Conservation (phyloP, 495 filamentous ascomycete genomes). For the Hypoxylon cercidicola region DNA sequence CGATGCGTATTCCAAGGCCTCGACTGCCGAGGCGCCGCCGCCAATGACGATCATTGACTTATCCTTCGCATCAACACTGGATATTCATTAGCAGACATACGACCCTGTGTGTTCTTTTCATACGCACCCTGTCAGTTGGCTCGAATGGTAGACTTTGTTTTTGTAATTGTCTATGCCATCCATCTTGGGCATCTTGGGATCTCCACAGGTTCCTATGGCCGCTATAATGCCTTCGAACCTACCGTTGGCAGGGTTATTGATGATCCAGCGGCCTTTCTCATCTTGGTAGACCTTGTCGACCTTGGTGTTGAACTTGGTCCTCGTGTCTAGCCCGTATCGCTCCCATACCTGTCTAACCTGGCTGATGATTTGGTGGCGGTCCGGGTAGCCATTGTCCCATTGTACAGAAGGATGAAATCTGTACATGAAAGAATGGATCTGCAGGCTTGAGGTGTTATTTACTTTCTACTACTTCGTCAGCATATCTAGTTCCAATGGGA, state of each 20-base stretch:
- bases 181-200: slow-evolving; percentile 75
- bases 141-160: slow-evolving; percentile 77
- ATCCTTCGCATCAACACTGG: slow-evolving; percentile 63
- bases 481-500: background rate
- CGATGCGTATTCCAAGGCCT: slow-evolving; percentile 83
- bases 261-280: slow-evolving; percentile 77
- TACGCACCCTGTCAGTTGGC: slow-evolving; percentile 70
- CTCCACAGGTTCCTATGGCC: slow-evolving; percentile 81
- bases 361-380: slow-evolving; percentile 74
- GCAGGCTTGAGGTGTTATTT: slow-evolving; percentile 82
- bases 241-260: slow-evolving; percentile 76
- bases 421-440: slow-evolving; percentile 89
- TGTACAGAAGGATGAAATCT: slow-evolving; percentile 83
- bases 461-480: slow-evolving; percentile 64
- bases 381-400: slow-evolving; percentile 79
- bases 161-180: slow-evolving; percentile 73
- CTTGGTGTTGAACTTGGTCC: slow-evolving; percentile 75
- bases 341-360: slow-evolving; percentile 79
- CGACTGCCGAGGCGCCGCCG: slow-evolving; percentile 83
- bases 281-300: slow-evolving; percentile 76
- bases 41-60: slow-evolving; percentile 82
- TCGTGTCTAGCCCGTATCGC: slow-evolving; percentile 73
- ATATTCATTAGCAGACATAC: slow-evolving; percentile 34
- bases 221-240: slow-evolving; percentile 81
- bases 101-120: background rate